These are phyloP conservation scores for Ophiocordyceps sinensis DNA, from an alignment of 2,329 filamentous ascomycete genomes.

Conservation along the genomic window DNA sequence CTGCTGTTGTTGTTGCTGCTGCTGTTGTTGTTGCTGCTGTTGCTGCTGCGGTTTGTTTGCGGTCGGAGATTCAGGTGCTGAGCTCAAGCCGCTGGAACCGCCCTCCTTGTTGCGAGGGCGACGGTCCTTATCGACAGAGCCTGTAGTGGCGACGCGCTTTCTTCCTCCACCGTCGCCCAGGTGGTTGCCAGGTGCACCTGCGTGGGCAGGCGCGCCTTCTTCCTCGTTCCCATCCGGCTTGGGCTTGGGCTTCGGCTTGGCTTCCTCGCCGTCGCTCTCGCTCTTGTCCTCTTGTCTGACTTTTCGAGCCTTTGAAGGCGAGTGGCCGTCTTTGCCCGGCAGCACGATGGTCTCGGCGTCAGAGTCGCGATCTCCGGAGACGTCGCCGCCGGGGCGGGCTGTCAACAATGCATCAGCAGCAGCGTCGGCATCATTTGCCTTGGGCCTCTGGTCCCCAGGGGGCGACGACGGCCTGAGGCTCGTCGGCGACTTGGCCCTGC, in stretches of 20 bases:
- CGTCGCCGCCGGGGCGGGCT: slow-evolving; percentile 23
- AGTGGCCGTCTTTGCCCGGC: slow-evolving; percentile 49
- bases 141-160: slow-evolving; percentile 27
- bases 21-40: neutral
- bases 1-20: neutral
- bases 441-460: slow-evolving; percentile 4
- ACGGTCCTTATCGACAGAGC: slow-evolving; percentile 23
- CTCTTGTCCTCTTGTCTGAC: slow-evolving; percentile 50
- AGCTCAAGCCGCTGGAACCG: slow-evolving; percentile 40
- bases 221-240: slow-evolving; percentile 16
- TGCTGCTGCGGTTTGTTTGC: slow-evolving; percentile 8
- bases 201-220: slow-evolving; percentile 10
- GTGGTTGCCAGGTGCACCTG: slow-evolving; percentile 16
- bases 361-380: slow-evolving; percentile 43
- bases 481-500: slow-evolving; percentile 6
- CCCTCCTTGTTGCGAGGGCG: slow-evolving; percentile 30
- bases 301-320: slow-evolving; percentile 48
- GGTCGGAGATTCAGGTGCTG: slow-evolving; percentile 41
- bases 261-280: slow-evolving; percentile 34
- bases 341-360: slow-evolving; percentile 61
- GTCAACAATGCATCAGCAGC: slow-evolving; percentile 2
- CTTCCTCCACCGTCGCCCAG: slow-evolving; percentile 26
- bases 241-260: slow-evolving; percentile 14
- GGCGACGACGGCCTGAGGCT: slow-evolving; percentile 5
- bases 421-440: neutral